phyloP scores from a whole-genome alignment of 2,329 filamentous ascomycete genomes.

The Fusarium ramigenum region DNA sequence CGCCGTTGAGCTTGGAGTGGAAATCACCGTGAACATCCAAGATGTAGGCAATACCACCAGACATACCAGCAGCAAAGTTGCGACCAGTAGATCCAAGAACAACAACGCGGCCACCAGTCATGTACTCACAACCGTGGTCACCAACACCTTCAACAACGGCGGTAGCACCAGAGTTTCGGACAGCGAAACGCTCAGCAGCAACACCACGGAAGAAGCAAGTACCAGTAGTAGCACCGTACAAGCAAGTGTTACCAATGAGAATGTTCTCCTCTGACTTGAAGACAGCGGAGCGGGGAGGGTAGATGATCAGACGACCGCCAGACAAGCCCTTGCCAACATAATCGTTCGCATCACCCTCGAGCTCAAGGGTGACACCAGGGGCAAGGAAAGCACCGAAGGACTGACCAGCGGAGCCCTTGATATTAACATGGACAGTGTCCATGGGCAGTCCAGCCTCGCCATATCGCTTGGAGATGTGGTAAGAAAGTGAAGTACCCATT shows the following conservation, averaged over 20 bases:
- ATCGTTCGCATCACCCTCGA: conserved; percentile 96
- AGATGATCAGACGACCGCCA: conserved; percentile 91
- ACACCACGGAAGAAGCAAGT: conserved; percentile 97
- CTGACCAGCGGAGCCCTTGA: conserved; percentile 95
- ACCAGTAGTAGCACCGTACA: conserved; percentile 92
- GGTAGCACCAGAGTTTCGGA: conserved; percentile 94
- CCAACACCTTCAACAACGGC: conserved; percentile 97
- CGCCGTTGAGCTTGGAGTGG: conserved; percentile 90
- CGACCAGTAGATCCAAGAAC: conserved; percentile 89
- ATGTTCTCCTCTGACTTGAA: conserved; percentile 98
- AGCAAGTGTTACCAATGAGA: conserved; percentile 90
- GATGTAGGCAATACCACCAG: conserved; percentile 94
- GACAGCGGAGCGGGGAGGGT: conserved; percentile 87
- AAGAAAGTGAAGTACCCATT: conserved; percentile 91
- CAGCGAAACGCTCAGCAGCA: conserved; percentile 94
- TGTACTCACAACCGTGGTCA: conserved; percentile 98
- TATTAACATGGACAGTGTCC: conserved; percentile 95
- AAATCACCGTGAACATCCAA: conserved; percentile 92
- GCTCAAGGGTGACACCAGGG: conserved; percentile 90
- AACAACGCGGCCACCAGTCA: conserved; percentile 93
- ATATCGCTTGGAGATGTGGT: conserved; percentile 93
- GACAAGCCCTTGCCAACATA: conserved; percentile 97
- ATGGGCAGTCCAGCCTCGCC: conserved; percentile 88
- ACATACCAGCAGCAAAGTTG: conserved; percentile 99
- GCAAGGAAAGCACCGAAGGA: conserved; percentile 96